Conservation (phyloP, 208 protist genomes). For the Acanthamoeba divionensis region DNA sequence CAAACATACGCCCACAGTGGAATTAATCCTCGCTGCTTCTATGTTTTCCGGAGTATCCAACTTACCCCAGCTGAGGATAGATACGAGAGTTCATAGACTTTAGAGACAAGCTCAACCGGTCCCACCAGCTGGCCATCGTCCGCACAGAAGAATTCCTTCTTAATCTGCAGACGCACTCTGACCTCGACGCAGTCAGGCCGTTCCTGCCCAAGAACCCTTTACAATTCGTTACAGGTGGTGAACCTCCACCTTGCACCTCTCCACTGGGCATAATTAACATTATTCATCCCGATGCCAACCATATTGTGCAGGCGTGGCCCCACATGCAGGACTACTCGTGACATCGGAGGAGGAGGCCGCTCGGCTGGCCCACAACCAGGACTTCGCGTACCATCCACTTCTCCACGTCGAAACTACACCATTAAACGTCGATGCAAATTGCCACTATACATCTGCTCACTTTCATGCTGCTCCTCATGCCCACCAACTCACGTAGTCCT, state of each 20-base stretch:
- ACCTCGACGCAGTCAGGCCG: neutral
- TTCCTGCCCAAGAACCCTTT: neutral
- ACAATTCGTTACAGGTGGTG: neutral
- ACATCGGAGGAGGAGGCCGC: neutral
- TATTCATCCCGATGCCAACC: no score
- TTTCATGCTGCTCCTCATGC: neutral
- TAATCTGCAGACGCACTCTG: neutral
- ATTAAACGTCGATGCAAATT: neutral
- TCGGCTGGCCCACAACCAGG: conserved; percentile 26
- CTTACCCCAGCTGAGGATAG: no score
- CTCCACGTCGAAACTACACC: neutral
- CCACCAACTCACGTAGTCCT: neutral
- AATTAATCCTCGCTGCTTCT: no score
- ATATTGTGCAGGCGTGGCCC: no score
- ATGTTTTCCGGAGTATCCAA: no score
- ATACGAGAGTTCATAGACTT: conserved; percentile 28
- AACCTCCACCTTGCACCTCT: no score
- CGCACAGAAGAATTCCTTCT: conserved; percentile 42
- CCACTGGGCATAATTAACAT: no score
- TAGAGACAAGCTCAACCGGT: neutral
- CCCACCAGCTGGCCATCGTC: conserved; percentile 29
- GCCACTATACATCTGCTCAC: neutral
- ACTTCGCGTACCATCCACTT: neutral
- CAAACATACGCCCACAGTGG: neutral
- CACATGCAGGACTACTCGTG: neutral